Evolutionary conservation across 257 asterid genomes (phyloP).

Genomic region (Primulina huaijiensis): DNA sequence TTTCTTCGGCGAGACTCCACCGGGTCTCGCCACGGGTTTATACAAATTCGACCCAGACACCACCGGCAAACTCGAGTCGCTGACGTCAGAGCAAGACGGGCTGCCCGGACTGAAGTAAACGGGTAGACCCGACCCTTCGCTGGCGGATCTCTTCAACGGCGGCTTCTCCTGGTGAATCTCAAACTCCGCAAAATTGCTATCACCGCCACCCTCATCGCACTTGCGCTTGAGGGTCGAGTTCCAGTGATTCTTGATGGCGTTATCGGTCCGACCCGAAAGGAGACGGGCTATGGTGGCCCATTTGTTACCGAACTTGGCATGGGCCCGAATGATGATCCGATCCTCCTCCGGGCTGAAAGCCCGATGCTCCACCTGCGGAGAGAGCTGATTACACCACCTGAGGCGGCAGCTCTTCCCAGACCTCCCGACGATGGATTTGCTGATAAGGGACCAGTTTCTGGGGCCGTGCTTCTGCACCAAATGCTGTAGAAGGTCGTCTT

Average conservation of each 20-base stretch:
- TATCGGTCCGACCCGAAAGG: slow-evolving; percentile 49
- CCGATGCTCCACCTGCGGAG: slow-evolving; percentile 46
- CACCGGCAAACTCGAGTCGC: slow-evolving; percentile 42
- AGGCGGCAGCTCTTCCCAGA: slow-evolving; percentile 50
- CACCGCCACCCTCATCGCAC: slow-evolving; percentile 29
- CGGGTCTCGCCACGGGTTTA: slow-evolving; percentile 45
- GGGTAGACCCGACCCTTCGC: slow-evolving; percentile 49
- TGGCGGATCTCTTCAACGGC: slow-evolving; percentile 60
- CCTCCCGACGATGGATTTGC: slow-evolving; percentile 39
- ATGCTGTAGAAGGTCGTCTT: slow-evolving; percentile 34
- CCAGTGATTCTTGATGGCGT: slow-evolving; percentile 58
- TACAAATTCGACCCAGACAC: slow-evolving; percentile 31
- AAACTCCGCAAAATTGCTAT: slow-evolving; percentile 27
- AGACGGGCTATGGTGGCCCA: slow-evolving; percentile 55
- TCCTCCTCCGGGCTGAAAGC: slow-evolving; percentile 42
- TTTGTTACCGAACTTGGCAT: slow-evolving; percentile 41
- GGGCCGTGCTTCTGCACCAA: slow-evolving; percentile 40
- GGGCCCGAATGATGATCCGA: slow-evolving; percentile 41
- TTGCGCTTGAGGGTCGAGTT: slow-evolving; percentile 65
- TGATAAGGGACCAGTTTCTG: slow-evolving; percentile 42
- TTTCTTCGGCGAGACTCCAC: slow-evolving; percentile 26
- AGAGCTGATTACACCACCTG: slow-evolving; percentile 54
- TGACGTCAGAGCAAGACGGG: slow-evolving; percentile 57
- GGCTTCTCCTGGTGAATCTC: slow-evolving; percentile 24
- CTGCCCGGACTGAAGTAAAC: slow-evolving; percentile 46